Base-by-base conservation (phyloP, 1,139 yeast species). In the Protomyces gravidus region DNA sequence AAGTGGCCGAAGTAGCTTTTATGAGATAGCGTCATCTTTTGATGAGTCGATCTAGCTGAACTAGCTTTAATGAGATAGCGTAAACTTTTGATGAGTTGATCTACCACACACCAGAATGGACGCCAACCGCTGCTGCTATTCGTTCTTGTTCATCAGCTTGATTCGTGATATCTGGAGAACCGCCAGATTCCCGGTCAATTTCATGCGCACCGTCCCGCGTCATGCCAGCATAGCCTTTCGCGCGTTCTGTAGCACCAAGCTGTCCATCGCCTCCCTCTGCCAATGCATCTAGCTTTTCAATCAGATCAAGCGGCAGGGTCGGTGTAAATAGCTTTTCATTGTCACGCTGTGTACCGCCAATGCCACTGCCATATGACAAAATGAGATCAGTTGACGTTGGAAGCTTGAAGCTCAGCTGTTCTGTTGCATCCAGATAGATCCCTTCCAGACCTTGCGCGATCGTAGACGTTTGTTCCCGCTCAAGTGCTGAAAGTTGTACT, bases 361-460 rank as follows among this genome's bases (percentile, higher is more conserved):
- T 65, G 1, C 75, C 76, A 15, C 75, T 72, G 9, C 78, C 78
- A 76, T 78, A 76, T 25, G 72, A 69, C 25, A 70, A 66, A 47
- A 73, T 68, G 74, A 74, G 71, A 60, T 76, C 78, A 2, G 71
- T 65, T 23, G 71, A 62, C 1, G 72, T 68, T 0, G 79, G 79
- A n/a, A 73, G 64, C 30, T 66, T 66, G 62, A 75, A 72, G 3
- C 73, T 71, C 27, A 76, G 67, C 13, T 68, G 68, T 11, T 67
- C 66, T 1, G 72, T 65, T 55, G 47, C 55, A 17, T 58, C 58
- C 21, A 55, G n/a, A 13, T 25, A 45, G 48, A 47, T 36, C 26
- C 47, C 55, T 13, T 52, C 55, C 19, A 40, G 45, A n/a, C 45
- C 50, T 11, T 45, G 19, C 7, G 46, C 48, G n/a, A 36, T 7